Evolutionary conservation across 2,329 filamentous ascomycete genomes (phyloP).

Genomic region (Epichloe coenophiala): DNA sequence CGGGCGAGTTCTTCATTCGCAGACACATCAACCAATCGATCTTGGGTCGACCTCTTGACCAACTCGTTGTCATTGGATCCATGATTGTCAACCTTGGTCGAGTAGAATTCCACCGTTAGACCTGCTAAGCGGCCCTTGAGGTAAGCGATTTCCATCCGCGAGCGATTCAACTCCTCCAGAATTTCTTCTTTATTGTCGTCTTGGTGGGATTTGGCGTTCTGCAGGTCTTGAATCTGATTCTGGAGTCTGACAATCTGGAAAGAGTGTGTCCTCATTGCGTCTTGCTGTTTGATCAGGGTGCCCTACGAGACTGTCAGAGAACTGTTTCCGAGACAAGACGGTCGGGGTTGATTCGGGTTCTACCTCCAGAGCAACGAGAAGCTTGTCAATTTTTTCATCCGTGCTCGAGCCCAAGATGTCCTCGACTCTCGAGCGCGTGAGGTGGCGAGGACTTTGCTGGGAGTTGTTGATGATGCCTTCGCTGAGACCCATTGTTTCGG

Average conservation of each 20-base stretch:
- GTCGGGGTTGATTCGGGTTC: not conserved
- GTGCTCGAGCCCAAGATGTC: not conserved
- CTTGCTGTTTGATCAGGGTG: not conserved
- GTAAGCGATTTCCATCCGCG: not conserved
- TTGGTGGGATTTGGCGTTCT: not conserved
- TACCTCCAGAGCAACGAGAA: not conserved
- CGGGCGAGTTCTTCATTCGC: not conserved
- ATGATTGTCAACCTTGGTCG: too few relatives aligned
- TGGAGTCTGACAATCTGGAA: constrained; percentile 9
- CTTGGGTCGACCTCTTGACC: not conserved
- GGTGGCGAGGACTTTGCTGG: not conserved
- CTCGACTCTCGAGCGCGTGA: not conserved
- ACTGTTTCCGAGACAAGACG: not conserved
- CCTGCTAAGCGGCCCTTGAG: constrained; percentile 8
- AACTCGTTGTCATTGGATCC: not conserved
- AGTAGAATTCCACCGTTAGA: constrained; percentile 2
- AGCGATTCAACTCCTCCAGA: not conserved
- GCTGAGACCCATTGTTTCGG: not conserved
- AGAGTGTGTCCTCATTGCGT: constrained; percentile 3
- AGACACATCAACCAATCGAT: not conserved
- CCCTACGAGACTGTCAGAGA: not conserved
- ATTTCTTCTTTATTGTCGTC: not conserved
- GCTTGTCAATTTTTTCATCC: not conserved
- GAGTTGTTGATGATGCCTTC: not conserved
- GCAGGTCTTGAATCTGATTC: constrained; percentile 4